A percentile compares a stretch with the other conserved stretches of the same genome.
Evolutionary conservation across 2,329 filamentous ascomycete species (phyloP).

Genomic region (Sporothrix variecibatus): DNA sequence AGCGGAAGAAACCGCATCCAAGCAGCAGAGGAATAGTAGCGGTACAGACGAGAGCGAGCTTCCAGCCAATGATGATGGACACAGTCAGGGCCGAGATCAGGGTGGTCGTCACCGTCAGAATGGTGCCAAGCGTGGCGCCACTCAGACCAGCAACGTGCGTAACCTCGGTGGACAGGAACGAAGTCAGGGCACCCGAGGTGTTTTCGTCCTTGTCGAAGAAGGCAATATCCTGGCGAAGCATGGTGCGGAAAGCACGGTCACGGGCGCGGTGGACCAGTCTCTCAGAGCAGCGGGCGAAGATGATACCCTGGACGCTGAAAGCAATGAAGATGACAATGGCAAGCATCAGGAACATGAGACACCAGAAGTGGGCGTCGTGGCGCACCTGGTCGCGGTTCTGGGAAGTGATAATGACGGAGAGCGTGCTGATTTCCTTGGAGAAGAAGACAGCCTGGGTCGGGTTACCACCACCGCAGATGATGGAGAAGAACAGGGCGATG

Average conservation of each 20-base stretch:
- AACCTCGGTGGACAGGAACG: constrained; percentile 85
- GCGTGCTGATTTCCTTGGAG: constrained; percentile 76
- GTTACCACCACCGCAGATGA: constrained; percentile 79
- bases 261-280: constrained; percentile 80
- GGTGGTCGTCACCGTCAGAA: constrained; percentile 79
- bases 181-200: constrained; percentile 82
- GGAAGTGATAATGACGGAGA: constrained; percentile 40
- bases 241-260: constrained; percentile 77
- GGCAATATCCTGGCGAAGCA: constrained; percentile 88
- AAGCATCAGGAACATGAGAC: constrained; percentile 84
- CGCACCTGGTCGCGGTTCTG: constrained; percentile 59
- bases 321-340: constrained; percentile 71
- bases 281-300: constrained; percentile 86
- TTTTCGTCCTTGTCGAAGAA: constrained; percentile 93
- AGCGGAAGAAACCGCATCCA: constrained; percentile 50
- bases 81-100: constrained; percentile 69
- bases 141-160: constrained; percentile 87
- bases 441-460: constrained; percentile 70
- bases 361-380: constrained; percentile 80
- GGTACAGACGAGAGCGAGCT: constrained; percentile 47
- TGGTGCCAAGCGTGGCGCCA: constrained; percentile 82
- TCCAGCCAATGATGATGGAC: constrained; percentile 46
- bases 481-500: constrained; percentile 69
- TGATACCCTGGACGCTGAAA: constrained; percentile 67
- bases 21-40: constrained; percentile 45